Evolutionary conservation across 345 rosid genomes (phyloP).

Genomic region (Gossypium rotundifolium): DNA sequence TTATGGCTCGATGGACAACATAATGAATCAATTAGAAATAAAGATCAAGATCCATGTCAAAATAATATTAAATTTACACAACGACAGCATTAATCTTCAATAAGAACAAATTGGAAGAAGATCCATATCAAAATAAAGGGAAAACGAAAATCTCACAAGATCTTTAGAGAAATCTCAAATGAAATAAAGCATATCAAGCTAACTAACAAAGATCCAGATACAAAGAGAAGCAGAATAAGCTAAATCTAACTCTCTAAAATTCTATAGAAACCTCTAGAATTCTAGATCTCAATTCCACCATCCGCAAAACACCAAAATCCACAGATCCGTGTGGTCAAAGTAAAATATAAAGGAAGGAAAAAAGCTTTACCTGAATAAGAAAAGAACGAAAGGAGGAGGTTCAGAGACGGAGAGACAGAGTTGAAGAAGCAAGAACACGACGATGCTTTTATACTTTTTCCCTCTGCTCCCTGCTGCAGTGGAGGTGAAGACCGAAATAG

Average conservation of each 20-base stretch:
- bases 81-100: background rate
- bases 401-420: background rate
- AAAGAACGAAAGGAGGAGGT: background rate
- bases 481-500: conserved; percentile 1
- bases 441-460: background rate
- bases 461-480: background rate
- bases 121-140: background rate
- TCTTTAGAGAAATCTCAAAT: background rate
- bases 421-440: conserved; percentile 14
- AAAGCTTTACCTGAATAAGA: background rate
- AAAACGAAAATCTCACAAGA: background rate
- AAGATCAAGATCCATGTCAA: background rate
- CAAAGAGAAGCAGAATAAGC: background rate
- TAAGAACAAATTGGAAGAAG: background rate
- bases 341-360: background rate
- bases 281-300: conserved; percentile 23
- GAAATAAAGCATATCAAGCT: background rate
- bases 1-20: background rate
- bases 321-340: conserved; percentile 9
- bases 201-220: background rate
- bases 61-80: background rate
- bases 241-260: background rate
- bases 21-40: background rate
- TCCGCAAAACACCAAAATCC: conserved; percentile 9
- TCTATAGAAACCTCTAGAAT: background rate